phyloP scores from a whole-genome alignment of 2,329 filamentous ascomycete species.

The Exophiala sp. region DNA sequence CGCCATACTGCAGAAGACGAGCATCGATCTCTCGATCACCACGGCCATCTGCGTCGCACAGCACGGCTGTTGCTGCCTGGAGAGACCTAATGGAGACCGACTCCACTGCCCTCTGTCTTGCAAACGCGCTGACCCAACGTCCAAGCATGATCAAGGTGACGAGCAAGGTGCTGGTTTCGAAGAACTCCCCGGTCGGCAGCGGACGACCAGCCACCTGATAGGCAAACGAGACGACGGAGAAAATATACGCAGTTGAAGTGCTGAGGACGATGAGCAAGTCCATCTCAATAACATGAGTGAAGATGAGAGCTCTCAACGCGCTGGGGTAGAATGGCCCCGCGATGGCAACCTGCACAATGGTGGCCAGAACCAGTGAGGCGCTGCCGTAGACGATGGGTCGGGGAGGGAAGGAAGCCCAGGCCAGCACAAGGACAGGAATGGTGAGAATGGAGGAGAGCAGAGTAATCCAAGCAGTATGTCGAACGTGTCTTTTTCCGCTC shows the following conservation, averaged over 20 bases:
- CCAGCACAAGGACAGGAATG: constrained; percentile 59
- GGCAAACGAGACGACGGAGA: constrained; percentile 46
- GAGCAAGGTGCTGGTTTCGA: constrained; percentile 52
- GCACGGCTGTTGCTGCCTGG: constrained; percentile 52
- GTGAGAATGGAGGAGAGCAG: constrained; percentile 51
- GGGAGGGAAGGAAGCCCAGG: constrained; percentile 55
- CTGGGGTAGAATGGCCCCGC: constrained; percentile 58
- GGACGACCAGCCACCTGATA: constrained; percentile 35
- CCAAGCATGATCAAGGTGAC: constrained; percentile 51
- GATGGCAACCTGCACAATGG: constrained; percentile 59
- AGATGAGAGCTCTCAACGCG: constrained; percentile 45
- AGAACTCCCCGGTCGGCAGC: constrained; percentile 44
- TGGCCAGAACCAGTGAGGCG: constrained; percentile 57
- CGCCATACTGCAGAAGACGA: constrained; percentile 64
- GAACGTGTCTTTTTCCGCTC: constrained; percentile 40
- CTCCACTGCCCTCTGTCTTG: constrained; percentile 45
- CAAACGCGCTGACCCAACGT: constrained; percentile 45
- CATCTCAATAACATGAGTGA: constrained; percentile 49
- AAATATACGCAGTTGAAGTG: constrained; percentile 48
- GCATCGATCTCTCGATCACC: constrained; percentile 54
- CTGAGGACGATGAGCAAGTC: constrained; percentile 51
- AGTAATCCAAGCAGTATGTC: constrained; percentile 41
- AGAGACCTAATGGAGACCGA: constrained; percentile 50
- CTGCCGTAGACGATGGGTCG: constrained; percentile 47
- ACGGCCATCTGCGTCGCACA: constrained; percentile 40